Evolutionary conservation across 257 asterid genomes (phyloP).

Genomic region (Plantago ovata): DNA sequence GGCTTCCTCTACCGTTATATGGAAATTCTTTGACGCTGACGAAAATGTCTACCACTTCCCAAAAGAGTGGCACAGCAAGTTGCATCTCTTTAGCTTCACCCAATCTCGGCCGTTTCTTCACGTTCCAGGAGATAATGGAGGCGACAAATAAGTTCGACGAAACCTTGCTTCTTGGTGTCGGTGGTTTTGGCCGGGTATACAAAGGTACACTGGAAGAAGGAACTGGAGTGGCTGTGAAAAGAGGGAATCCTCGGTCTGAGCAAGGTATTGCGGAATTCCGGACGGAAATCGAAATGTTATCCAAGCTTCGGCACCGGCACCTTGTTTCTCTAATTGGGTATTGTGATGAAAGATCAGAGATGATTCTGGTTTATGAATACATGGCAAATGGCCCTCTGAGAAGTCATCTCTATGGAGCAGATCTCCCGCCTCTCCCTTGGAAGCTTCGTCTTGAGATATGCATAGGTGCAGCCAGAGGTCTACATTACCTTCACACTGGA

Average conservation of each 20-base stretch:
- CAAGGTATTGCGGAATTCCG: conserved; percentile 77
- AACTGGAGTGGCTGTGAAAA: conserved; percentile 60
- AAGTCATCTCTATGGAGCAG: conserved; percentile 66
- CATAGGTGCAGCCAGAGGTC: conserved; percentile 80
- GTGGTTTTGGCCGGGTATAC: conserved; percentile 79
- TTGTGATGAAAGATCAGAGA: conserved; percentile 71
- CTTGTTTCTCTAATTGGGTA: conserved; percentile 76
- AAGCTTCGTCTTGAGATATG: conserved; percentile 69
- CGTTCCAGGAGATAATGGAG: conserved; percentile 62
- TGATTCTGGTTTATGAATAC: conserved; percentile 74
- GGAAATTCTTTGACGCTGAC: conserved; percentile 65
- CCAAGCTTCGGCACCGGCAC: conserved; percentile 80
- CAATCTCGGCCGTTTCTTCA: conserved; percentile 61
- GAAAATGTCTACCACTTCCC: conserved; percentile 55
- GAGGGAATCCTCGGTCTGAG: conserved; percentile 77
- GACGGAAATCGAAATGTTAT: conserved; percentile 71
- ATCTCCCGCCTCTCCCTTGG: conserved; percentile 65
- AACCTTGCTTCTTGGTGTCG: conserved; percentile 66
- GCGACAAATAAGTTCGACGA: conserved; percentile 69
- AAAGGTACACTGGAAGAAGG: conserved; percentile 70
- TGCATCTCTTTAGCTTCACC: conserved; percentile 55
- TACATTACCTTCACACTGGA: conserved; percentile 81
- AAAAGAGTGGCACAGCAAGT: conserved; percentile 65
- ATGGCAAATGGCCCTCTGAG: conserved; percentile 84
- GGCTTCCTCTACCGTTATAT: conserved; percentile 61